Base-by-base conservation (phyloP, 805 yeast genomes). In the Pachysolen tannophilus region DNA sequence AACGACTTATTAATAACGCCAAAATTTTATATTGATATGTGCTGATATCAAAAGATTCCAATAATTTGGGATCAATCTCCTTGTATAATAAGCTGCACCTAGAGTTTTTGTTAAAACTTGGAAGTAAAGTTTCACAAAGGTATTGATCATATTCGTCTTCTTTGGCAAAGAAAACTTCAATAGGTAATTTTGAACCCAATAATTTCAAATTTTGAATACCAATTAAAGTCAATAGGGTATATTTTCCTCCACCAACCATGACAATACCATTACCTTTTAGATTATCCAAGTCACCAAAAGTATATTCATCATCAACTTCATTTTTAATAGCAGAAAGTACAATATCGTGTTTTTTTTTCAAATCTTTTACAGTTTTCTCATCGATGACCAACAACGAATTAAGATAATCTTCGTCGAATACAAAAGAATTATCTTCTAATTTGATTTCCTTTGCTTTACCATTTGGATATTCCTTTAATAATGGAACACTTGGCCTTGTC, bases 11-110 rank as follows among this genome's bases (percentile, higher is more conserved):
- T 34, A 72, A 52, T 23, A 72, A 41, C 1, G 77, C 69, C 36
- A 72, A 55, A 58, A 67, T 61, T 44, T 72, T 72, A 49, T 61
- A 69, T 50, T 72, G 77, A 46, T 54, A 72, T 1, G 75, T 75
- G 17, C 64, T 60, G 28, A 69, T 45, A 4, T 50, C 43, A 36
- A 61, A 49, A 14, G 42, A 40, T 8, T 38, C 38, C 20, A 47
- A 47, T 21, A 55, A 39, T 1, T 38, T 35, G 6, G 47, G 38
- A 32, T 68, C 67, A 11, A 55, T 41, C 26, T 43, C 49, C 26
- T 48, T 35, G 40, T 39, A 48, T 18, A 72, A 63, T 16, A 68
- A 46, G 33, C 65, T 59, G 57, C 79, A 72, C 31, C 53, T 48
- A 44, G 67, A 60, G 11, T 30, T 33, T 7, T 7, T 16, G 8